Conservation (phyloP, 1,284 basidiomycete species). For the Amylostereum areolatum region DNA sequence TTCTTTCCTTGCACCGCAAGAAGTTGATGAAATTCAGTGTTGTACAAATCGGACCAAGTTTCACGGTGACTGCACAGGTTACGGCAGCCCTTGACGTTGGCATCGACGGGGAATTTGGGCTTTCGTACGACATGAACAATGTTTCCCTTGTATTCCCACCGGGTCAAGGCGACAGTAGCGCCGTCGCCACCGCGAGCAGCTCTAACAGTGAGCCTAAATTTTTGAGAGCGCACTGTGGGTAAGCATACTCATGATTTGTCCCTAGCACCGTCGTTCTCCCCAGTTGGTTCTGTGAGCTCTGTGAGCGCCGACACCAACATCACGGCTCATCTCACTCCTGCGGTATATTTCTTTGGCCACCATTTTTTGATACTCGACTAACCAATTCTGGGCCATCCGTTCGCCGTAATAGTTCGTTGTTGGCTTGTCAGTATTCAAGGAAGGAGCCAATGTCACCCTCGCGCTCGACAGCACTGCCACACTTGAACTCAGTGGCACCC, state of each 20-base stretch:
- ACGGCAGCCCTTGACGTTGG: slow-evolving; percentile 26
- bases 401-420: slow-evolving; percentile 26
- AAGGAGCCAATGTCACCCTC: slow-evolving; percentile 33
- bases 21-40: slow-evolving; percentile 15
- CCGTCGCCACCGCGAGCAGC: background rate
- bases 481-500: slow-evolving; percentile 21
- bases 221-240: no score
- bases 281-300: no score
- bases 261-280: background rate
- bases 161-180: slow-evolving; percentile 9
- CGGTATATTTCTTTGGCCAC: background rate
- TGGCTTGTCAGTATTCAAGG: slow-evolving; percentile 34
- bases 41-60: slow-evolving; percentile 29
- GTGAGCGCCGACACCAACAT: background rate
- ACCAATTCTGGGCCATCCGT: no score
- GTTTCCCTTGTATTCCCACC: slow-evolving; percentile 41
- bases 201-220: background rate
- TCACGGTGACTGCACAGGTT: slow-evolving; percentile 23
- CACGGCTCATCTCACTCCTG: background rate
- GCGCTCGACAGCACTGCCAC: slow-evolving; percentile 36
- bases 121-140: slow-evolving; percentile 26
- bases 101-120: slow-evolving; percentile 31
- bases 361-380: no score
- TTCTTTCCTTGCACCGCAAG: background rate
- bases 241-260: background rate